phyloP scores from a whole-genome alignment of 2,329 filamentous ascomycete genomes.

The Cadophora sp. region DNA sequence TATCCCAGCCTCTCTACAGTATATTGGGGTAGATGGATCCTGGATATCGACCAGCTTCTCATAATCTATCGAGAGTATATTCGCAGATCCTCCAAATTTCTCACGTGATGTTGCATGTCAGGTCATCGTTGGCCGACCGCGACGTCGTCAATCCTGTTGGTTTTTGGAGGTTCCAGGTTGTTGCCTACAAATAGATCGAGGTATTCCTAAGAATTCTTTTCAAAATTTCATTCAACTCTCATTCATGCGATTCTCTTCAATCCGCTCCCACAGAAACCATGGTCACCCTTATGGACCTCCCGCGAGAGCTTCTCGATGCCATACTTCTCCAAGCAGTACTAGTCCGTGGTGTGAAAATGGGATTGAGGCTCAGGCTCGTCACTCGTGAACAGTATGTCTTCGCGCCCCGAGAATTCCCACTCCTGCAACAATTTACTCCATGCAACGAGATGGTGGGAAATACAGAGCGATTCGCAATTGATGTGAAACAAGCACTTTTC shows the following conservation, averaged over 20 bases:
- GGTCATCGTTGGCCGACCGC: not conserved
- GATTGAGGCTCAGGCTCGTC: constrained; percentile 9
- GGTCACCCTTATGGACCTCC: not conserved
- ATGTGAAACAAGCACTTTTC: not conserved
- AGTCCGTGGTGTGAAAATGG: not conserved
- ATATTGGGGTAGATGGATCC: not conserved
- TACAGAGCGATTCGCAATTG: not conserved
- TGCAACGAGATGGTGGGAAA: not conserved
- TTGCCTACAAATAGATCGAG: not conserved
- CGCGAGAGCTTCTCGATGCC: not conserved
- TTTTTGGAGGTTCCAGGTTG: not conserved
- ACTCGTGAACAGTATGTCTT: constrained; percentile 9
- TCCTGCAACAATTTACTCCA: not conserved
- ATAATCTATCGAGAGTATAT: not conserved
- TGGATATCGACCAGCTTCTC: not conserved
- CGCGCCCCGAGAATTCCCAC: not conserved
- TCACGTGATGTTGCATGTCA: not conserved
- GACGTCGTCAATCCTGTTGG: not conserved
- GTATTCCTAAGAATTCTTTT: too few relatives aligned
- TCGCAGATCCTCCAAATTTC: not conserved
- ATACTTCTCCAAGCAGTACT: not conserved
- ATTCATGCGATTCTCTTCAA: not conserved
- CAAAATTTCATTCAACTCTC: not conserved
- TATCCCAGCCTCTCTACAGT: not conserved
- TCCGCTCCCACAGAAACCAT: not conserved